A percentile compares a stretch with the other conserved stretches of the same genome.
phyloP scores from a whole-genome alignment of 345 rosid species.

The Conringia planisiliqua region DNA sequence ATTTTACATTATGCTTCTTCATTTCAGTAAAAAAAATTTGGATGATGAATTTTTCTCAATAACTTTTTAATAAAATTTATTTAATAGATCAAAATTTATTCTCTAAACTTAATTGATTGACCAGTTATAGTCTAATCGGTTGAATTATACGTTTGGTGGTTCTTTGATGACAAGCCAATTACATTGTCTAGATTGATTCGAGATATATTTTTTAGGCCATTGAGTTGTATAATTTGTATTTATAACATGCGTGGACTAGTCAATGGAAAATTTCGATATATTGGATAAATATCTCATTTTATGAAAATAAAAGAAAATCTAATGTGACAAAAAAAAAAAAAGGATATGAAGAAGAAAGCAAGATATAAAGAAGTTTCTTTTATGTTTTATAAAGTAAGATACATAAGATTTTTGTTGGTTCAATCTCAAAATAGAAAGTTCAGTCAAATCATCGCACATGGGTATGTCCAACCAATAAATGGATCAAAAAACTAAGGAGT shows the following conservation, averaged over 20 bases:
- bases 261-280: background rate
- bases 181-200: background rate
- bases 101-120: too few relatives aligned
- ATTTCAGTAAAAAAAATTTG: too few relatives aligned
- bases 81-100: too few relatives aligned
- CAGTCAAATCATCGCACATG: slow-evolving; percentile 20
- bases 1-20: too few relatives aligned
- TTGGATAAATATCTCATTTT: background rate
- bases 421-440: slow-evolving; percentile 21
- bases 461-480: slow-evolving; percentile 7
- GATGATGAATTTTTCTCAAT: too few relatives aligned
- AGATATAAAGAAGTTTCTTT: too few relatives aligned
- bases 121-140: background rate
- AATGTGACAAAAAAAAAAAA: too few relatives aligned
- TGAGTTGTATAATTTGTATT: background rate
- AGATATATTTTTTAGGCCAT: background rate
- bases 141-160: background rate
- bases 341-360: too few relatives aligned
- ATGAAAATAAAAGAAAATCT: too few relatives aligned
- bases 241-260: background rate
- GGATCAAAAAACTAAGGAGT: background rate
- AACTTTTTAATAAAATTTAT: too few relatives aligned
- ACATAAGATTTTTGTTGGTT: background rate
- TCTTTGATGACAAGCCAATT: background rate
- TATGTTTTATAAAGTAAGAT: background rate